Evolutionary conservation across 768 basidiomycete genomes (phyloP), one percentile per base, ranked within the genome.

Genomic region (Suillus decipiens): DNA sequence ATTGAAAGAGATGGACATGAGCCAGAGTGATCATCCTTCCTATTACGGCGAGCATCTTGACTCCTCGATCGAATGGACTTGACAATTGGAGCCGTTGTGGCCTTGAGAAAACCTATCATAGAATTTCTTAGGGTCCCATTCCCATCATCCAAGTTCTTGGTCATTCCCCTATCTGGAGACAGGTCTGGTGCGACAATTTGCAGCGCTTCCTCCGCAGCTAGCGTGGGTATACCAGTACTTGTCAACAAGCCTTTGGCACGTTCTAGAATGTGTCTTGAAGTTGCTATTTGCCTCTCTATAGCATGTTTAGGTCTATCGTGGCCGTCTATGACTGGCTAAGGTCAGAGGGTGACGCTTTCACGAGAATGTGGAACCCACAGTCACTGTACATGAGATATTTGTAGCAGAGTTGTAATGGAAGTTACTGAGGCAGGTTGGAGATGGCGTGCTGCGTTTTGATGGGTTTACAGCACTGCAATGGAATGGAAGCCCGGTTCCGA

Each of bases 181-280:
- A 67, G 66, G 51, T 62, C 64, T 31, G 69, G 65, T 61, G 70
- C 73, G 48, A 69, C 70, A 63, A 66, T 61, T 56, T 31, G 31
- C 14, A 63, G 22, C 22, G 54, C 57, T 28, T 70, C 66, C 41
- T 33, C 47, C 39, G 56, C 24, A 33, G 24, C 60, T 14, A 11
- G 59, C 5, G 68, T 65, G 34, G 69, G 71, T 34, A 74, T 71
- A 43, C 71, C 70, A 24, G 73, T 73, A 64, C 70, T 73, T n/a
- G 72, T 72, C 42, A 75, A 63, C 53, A 82, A 64, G 59, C 71
- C 75, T 14, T 73, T 73, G 1, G 81, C 80, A n/a, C 82, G 75
- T 56, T 72, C 76, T 5, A 82, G 68, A 36, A 72, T 63, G 17
- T 72, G 74, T 37, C 42, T 63, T 17, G 71, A 64, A 45, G 50